Conservation (phyloP, 768 basidiomycete genomes). For the Dentipellis sp. region DNA sequence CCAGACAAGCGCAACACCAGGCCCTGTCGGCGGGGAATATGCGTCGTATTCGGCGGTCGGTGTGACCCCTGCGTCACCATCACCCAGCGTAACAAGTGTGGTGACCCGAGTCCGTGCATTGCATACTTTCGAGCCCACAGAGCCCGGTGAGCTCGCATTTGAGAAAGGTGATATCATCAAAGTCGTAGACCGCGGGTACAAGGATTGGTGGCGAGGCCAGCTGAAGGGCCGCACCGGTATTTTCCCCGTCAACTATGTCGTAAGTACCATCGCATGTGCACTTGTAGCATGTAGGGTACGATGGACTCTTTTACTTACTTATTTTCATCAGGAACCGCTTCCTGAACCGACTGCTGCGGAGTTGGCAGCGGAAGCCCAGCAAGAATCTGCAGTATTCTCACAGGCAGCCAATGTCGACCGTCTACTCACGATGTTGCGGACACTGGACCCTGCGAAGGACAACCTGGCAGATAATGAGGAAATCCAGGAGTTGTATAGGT, state of each 20-base stretch:
- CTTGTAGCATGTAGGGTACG: background rate
- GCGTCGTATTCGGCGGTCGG: slow-evolving; percentile 15
- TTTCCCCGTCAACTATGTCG: slow-evolving; percentile 96
- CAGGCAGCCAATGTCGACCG: slow-evolving; percentile 82
- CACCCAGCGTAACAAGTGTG: slow-evolving; percentile 23
- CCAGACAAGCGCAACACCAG: background rate
- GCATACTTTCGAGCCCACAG: slow-evolving; percentile 81
- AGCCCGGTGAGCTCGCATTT: slow-evolving; percentile 85
- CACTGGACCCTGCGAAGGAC: slow-evolving; percentile 7
- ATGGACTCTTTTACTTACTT: background rate
- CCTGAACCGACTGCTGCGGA: slow-evolving; percentile 77
- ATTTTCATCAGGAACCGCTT: slow-evolving; percentile 54
- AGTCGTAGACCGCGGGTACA: slow-evolving; percentile 88
- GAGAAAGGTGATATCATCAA: slow-evolving; percentile 91
- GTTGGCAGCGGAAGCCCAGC: slow-evolving; percentile 72
- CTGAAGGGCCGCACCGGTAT: slow-evolving; percentile 86
- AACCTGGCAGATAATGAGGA: slow-evolving; percentile 14
- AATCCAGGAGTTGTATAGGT: slow-evolving; percentile 77
- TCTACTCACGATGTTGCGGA: slow-evolving; percentile 23
- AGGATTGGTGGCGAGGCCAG: slow-evolving; percentile 97
- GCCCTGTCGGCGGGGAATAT: slow-evolving; percentile 16
- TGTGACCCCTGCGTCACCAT: slow-evolving; percentile 17
- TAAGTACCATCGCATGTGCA: slow-evolving; percentile 27
- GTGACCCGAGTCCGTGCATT: slow-evolving; percentile 83
- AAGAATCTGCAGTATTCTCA: slow-evolving; percentile 81